Percentiles rank a stretch among this genome's conserved stretches.
These are phyloP conservation scores for Trichoderma sp. DNA, from an alignment of 2,329 filamentous ascomycete genomes.

Conservation along the genomic window DNA sequence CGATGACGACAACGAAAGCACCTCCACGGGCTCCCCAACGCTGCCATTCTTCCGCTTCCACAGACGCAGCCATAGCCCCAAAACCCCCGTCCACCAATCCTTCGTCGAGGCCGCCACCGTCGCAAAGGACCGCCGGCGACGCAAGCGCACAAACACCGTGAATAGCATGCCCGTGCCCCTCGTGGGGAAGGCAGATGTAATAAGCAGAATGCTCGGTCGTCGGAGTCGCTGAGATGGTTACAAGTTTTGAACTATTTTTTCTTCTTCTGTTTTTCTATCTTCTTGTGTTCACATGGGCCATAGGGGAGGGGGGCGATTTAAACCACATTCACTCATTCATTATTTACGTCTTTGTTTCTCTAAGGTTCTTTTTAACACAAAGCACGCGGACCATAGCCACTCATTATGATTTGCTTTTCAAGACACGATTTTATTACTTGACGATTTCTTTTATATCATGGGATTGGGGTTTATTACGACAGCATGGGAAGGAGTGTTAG, in stretches of 20 bases:
- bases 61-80: slow-evolving; percentile 32
- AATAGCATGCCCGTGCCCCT: neutral
- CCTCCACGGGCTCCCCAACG: slow-evolving; percentile 11
- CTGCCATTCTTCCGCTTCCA: slow-evolving; percentile 46
- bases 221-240: slow-evolving; percentile 22
- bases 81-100: neutral
- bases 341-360: neutral
- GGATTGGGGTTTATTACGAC: neutral
- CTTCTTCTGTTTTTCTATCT: neutral
- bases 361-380: neutral
- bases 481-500: neutral
- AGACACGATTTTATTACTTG: neutral
- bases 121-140: slow-evolving; percentile 7
- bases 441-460: neutral
- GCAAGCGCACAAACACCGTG: slow-evolving; percentile 11
- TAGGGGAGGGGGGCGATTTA: neutral
- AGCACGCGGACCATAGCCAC: slow-evolving; percentile 7
- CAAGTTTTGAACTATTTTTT: neutral
- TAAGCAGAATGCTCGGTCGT: slow-evolving; percentile 39
- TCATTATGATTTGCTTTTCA: neutral
- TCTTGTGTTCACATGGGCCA: neutral
- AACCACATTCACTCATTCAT: neutral
- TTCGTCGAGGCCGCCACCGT: neutral
- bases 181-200: slow-evolving; percentile 29
- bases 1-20: slow-evolving; percentile 24